phyloP scores from a whole-genome alignment of 2,329 filamentous ascomycete species.

The Clonostachys solani region DNA sequence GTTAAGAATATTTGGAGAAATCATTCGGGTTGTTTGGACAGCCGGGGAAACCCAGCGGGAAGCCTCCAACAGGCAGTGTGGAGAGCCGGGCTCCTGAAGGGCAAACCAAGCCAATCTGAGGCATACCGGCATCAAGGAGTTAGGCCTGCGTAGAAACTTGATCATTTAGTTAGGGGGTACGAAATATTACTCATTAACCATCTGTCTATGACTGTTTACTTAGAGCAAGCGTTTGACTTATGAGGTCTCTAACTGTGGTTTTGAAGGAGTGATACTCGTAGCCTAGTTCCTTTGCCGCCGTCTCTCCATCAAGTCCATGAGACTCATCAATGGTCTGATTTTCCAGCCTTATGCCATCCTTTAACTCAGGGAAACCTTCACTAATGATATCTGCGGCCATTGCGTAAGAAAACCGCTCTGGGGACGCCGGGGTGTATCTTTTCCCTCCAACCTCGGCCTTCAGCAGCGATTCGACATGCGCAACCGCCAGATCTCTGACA shows the following conservation, averaged over 20 bases:
- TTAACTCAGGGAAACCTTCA: conserved; percentile 30
- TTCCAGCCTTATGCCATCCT: conserved; percentile 19
- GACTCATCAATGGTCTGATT: conserved; percentile 27
- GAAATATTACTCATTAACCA: too few relatives aligned
- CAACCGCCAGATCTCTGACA: conserved; percentile 37
- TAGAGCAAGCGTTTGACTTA: conserved; percentile 11
- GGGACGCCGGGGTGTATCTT: conserved; percentile 31
- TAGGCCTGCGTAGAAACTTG: too few relatives aligned
- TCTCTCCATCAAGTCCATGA: conserved; percentile 35
- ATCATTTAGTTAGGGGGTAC: too few relatives aligned
- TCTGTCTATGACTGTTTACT: too few relatives aligned
- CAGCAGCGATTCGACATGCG: conserved; percentile 36
- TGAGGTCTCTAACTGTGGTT: conserved; percentile 27
- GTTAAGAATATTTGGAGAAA: too few relatives aligned
- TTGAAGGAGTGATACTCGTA: conserved; percentile 26
- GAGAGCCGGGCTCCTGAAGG: too few relatives aligned
- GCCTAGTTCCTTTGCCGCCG: conserved; percentile 30
- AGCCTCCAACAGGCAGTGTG: too few relatives aligned
- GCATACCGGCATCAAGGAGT: too few relatives aligned
- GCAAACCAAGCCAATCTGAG: too few relatives aligned
- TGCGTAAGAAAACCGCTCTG: conserved; percentile 40
- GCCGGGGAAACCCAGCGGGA: too few relatives aligned
- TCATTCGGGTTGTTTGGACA: too few relatives aligned
- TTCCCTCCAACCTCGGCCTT: conserved; percentile 26
- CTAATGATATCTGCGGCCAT: conserved; percentile 35